Evolutionary conservation across 768 basidiomycete genomes (phyloP), one percentile per base, ranked within the genome.

Genomic region (Serendipita sp.): DNA sequence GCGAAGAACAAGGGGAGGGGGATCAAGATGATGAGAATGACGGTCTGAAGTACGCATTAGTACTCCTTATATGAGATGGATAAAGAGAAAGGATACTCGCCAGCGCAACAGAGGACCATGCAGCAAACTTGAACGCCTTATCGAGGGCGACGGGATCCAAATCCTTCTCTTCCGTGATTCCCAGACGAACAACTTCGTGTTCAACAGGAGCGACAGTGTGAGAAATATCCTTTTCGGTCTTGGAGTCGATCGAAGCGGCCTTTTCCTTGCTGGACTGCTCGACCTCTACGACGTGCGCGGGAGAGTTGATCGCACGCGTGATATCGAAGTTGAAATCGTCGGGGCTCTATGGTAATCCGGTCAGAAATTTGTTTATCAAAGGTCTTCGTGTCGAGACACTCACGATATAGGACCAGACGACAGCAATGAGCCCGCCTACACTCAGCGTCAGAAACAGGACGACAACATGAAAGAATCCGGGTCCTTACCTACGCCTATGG

Each of bases 1-100:
- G 89, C 84, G 70, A 87, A 88, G 77, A 95, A 95, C 5, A 94
- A 76, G 2, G 91, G 91, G 1, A 96, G 72, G 0, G 92, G 94
- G 61, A 96, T 82, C 62, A 90, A 61, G 66, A 91, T 73, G 67
- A 90, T 78, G 68, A 90, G 74, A 3, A 89, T 48, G 3, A 65
- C 30, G 64, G 65, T 31, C 33, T 65, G 48, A 17, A 11, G n/a
- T 28, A 1, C 26, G 9, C 9, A 20, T 9, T 69, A 30, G 85
- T 51, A 60, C 81, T 77, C 85, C 82, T 66, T 13, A 53, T 16
- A 61, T 26, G 7, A 44, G 26, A 31, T 22, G 31, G 56, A 64
- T 42, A 66, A 61, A 48, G 24, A 43, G 60, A 33, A n/a, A 42
- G 26, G 28, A 3, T 50, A 60, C 66, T 53, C 58, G 89, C 88